A percentile compares a stretch with the other conserved stretches of the same genome.
These are phyloP conservation scores for Silene coronaria DNA, from an alignment of 179 eudicot species.

Conservation along the genomic window DNA sequence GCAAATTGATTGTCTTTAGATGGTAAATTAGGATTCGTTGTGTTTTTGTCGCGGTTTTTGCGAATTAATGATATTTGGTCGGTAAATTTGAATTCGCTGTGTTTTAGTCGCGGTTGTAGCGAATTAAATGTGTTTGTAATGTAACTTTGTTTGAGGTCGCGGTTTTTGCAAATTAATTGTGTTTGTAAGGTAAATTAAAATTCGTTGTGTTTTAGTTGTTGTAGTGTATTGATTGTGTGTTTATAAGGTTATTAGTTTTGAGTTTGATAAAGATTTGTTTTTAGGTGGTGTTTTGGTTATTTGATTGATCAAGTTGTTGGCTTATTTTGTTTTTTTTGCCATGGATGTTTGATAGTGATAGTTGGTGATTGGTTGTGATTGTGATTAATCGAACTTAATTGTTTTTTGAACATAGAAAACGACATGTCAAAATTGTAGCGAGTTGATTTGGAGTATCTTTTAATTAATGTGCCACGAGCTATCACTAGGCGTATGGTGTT, in stretches of 20 bases:
- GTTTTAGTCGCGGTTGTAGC: background rate
- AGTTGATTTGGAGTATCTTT: background rate
- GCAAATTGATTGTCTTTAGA: no score
- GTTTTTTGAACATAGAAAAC: background rate
- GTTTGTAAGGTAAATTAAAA: background rate
- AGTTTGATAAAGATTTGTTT: background rate
- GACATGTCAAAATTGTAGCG: background rate
- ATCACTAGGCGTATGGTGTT: background rate
- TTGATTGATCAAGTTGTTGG: background rate
- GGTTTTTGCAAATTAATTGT: background rate
- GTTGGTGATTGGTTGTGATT: background rate
- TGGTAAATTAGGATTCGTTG: background rate
- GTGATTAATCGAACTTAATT: background rate
- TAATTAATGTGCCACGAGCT: no score
- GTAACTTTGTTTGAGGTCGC: background rate
- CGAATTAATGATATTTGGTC: no score
- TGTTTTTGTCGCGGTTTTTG: background rate
- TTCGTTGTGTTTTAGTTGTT: background rate
- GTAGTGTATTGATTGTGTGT: background rate
- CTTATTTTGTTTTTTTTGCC: conserved; percentile 1
- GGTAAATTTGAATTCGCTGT: background rate
- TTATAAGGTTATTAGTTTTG: background rate
- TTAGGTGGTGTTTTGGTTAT: conserved; percentile 1
- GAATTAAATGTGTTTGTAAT: background rate
- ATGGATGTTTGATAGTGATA: conserved; percentile 3